phyloP scores from a whole-genome alignment of 106 monocot species.

The Platanthera zijinensis region DNA sequence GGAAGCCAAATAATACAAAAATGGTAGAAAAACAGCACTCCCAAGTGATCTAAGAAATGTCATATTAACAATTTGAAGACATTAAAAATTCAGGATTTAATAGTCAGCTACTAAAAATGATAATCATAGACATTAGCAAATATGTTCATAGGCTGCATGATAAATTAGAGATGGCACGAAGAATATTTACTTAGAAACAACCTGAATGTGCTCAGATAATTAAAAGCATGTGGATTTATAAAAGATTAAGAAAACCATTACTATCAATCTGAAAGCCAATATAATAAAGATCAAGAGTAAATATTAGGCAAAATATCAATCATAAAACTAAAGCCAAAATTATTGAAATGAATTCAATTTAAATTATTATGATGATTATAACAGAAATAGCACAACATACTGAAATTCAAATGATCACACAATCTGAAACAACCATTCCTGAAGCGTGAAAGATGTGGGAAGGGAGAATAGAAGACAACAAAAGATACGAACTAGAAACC shows the following conservation, averaged over 20 bases:
- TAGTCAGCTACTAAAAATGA: neutral
- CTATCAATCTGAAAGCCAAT: neutral
- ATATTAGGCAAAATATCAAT: no score
- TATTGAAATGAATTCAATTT: no score
- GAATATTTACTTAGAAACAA: neutral
- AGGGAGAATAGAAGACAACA: neutral
- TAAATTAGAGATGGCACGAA: neutral
- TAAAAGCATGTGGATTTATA: neutral
- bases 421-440: neutral
- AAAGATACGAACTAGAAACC: neutral
- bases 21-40: neutral
- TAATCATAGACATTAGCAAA: neutral
- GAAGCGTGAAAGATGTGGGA: neutral
- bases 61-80: neutral
- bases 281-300: no score
- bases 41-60: neutral
- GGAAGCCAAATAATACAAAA: conserved; percentile 9
- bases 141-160: neutral
- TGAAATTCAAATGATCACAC: neutral
- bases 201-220: neutral
- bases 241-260: neutral
- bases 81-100: neutral
- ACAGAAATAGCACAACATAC: neutral
- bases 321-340: no score
- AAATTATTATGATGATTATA: neutral